A percentile compares a stretch with the other conserved stretches of the same genome.
Conservation (phyloP, 2,329 filamentous ascomycete genomes). For the Cordyceps javanica region DNA sequence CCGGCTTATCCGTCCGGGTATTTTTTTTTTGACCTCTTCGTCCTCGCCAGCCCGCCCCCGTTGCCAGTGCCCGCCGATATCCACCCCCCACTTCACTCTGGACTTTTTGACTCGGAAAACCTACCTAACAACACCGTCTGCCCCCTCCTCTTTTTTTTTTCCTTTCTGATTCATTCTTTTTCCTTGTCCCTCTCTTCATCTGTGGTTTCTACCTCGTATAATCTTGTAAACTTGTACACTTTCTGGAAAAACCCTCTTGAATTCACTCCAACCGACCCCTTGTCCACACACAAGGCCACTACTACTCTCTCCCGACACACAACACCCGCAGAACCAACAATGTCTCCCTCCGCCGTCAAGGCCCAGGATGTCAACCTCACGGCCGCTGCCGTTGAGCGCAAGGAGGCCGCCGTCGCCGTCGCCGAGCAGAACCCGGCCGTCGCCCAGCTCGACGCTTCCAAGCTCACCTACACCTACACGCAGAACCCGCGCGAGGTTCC, state of each 20-base stretch:
- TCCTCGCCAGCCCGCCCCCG: not conserved
- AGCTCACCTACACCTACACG: conserved; percentile 50
- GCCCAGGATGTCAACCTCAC: conserved; percentile 46
- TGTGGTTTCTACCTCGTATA: not conserved
- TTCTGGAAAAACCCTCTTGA: no score
- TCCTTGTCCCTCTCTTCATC: not conserved
- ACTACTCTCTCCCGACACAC: not conserved
- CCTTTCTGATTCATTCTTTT: not conserved
- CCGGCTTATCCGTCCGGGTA: not conserved
- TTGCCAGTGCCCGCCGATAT: not conserved
- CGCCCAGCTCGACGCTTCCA: conserved; percentile 57
- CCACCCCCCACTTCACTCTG: not conserved
- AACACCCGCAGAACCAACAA: conserved; percentile 22
- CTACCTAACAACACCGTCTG: not conserved
- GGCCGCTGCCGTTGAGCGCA: conserved; percentile 45
- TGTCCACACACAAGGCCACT: not conserved
- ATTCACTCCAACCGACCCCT: not conserved
- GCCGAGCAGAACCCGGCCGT: conserved; percentile 35
- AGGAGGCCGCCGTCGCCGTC: conserved; percentile 29
- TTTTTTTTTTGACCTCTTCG: not conserved
- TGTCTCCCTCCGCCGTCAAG: conserved; percentile 44
- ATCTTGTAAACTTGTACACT: no score
- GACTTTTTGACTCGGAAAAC: conserved; percentile 8
- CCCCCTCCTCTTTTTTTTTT: not conserved
- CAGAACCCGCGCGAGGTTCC: conserved; percentile 47